These are phyloP conservation scores for Xenoacremonium recifei DNA, from an alignment of 2,329 filamentous ascomycete species.

Conservation along the genomic window DNA sequence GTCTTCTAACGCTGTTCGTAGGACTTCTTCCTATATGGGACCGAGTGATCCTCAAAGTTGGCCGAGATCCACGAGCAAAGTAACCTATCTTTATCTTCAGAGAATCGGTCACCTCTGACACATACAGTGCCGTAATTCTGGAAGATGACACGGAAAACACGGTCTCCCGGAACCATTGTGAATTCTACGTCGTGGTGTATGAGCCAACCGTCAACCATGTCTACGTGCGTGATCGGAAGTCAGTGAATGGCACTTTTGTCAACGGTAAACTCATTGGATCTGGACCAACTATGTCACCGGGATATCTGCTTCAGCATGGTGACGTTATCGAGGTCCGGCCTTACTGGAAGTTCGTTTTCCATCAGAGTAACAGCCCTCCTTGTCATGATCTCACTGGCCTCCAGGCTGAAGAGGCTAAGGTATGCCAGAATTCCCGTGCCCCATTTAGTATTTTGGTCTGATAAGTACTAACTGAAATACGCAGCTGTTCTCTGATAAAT, in stretches of 20 bases:
- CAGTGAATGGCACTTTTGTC: constrained; percentile 53
- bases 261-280: constrained; percentile 45
- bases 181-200: constrained; percentile 54
- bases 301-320: constrained; percentile 48
- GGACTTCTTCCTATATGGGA: constrained; percentile 29
- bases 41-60: constrained; percentile 33
- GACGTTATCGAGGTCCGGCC: constrained; percentile 45
- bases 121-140: too few species aligned
- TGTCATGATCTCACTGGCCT: constrained; percentile 25
- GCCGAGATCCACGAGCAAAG: constrained; percentile 35
- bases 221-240: constrained; percentile 56
- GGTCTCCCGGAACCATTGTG: constrained; percentile 54
- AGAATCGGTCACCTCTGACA: too few species aligned
- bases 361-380: constrained; percentile 26
- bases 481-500: constrained; percentile 34
- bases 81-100: too few species aligned
- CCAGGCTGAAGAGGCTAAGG: constrained; percentile 33
- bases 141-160: constrained; percentile 31
- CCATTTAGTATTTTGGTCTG: too few species aligned
- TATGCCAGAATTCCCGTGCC: constrained; percentile 11
- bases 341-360: constrained; percentile 36
- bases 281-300: constrained; percentile 35
- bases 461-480: constrained; percentile 1
- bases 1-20: constrained; percentile 13
- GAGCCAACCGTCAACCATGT: constrained; percentile 43